Evolutionary conservation across 768 basidiomycete genomes (phyloP), one percentile per base, ranked within the genome.

Genomic region (Phaeolepiota aurea): DNA sequence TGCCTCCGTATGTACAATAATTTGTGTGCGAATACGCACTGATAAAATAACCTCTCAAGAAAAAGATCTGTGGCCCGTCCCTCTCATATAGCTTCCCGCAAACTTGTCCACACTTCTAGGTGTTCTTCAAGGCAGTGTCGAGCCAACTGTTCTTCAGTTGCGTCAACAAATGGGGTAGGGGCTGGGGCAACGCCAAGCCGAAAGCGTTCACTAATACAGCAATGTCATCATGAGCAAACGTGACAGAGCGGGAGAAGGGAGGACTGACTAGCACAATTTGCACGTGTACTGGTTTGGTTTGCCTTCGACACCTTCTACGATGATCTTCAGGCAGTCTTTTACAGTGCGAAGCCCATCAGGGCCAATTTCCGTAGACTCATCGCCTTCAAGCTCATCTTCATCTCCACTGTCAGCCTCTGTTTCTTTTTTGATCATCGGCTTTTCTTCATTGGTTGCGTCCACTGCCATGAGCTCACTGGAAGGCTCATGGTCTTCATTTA

Each of bases 261-360:
- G 19, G 37, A 65, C 77, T 55, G 40, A 77, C 79, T 58, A 48
- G 70, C 79, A 82, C 23, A 77, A 58, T 37, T 52, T 59, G 43
- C 79, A 81, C 31, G 60, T 62, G 25, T 61, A 48, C 30, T 45
- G 44, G 3, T 54, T 58, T 18, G 49, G 54, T 28, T 54, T 52
- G 5, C 54, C 49, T 3, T 59, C 58, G 11, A 56, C 56, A 14
- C 55, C 54, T 9, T 56, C 61, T 16, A 77, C 66, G 18, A 77
- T 59, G 9, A 63, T 65, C 40, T 58, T 59, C 15, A 75, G 51
- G 41, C 74, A 67, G 42, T 69, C 66, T 16, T 60, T 48, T 20
- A 62, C 54, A n/a, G 60, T 39, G 20, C 64, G 57, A 13, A 67
- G 52, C 16, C 70, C 71, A 46, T 71, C 69, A 3, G 62, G 57